phyloP scores from a whole-genome alignment of 306 rosid species.

The Morella rubra region DNA sequence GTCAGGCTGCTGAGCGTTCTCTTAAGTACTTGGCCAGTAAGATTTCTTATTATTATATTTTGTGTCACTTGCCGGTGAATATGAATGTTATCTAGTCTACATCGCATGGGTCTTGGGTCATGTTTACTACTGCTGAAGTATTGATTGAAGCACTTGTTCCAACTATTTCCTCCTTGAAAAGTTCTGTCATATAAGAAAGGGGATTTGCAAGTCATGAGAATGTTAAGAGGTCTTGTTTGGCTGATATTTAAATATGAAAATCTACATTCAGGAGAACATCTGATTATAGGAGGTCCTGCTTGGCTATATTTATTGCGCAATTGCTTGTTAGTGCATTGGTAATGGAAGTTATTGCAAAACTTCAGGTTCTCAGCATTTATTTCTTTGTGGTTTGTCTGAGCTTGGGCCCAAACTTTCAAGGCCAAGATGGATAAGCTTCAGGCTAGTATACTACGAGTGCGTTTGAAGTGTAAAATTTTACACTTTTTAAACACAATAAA shows the following conservation, averaged over 20 bases:
- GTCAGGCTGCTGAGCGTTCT: slow-evolving; percentile 79
- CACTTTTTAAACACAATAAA: no score
- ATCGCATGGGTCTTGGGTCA: neutral
- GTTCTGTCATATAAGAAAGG: neutral
- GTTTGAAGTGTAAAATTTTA: no score
- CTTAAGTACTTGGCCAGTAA: slow-evolving; percentile 86
- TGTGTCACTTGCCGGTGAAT: slow-evolving; percentile 16
- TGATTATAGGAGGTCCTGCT: no score
- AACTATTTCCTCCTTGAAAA: neutral
- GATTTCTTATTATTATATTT: slow-evolving; percentile 19
- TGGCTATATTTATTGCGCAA: no score
- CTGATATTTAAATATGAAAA: neutral
- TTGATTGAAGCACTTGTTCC: neutral
- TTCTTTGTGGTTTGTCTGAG: neutral
- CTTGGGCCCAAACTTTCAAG: neutral
- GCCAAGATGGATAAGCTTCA: neutral
- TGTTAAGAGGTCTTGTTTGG: neutral
- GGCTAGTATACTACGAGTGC: no score
- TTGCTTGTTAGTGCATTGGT: neutral
- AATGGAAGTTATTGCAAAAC: neutral
- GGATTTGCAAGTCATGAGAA: neutral
- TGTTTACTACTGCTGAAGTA: neutral
- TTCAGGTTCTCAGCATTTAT: neutral
- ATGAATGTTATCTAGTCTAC: neutral
- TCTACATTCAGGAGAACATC: no score